Evolutionary conservation across 2,329 filamentous ascomycete genomes (phyloP).

Genomic region (Diplodia intermedia): DNA sequence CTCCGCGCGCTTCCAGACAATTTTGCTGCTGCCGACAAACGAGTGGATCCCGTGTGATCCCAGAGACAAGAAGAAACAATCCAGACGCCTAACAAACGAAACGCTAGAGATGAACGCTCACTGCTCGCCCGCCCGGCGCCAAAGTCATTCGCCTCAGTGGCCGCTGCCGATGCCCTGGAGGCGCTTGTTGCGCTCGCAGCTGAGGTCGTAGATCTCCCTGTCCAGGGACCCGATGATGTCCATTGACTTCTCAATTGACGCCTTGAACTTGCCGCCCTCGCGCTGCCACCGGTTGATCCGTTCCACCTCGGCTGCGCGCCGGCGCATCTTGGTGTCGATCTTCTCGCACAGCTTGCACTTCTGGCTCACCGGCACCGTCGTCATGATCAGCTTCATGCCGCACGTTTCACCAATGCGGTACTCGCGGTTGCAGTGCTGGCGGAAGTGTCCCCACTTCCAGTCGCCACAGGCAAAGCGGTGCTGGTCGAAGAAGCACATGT

Average conservation of each 20-base stretch:
- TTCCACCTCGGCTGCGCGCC: conserved; percentile 74
- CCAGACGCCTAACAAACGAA: conserved; percentile 32
- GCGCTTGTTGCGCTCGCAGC: conserved; percentile 60
- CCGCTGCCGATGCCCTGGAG: conserved; percentile 38
- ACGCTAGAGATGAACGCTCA: conserved; percentile 31
- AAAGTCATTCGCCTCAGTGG: conserved; percentile 36
- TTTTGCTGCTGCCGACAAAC: conserved; percentile 35
- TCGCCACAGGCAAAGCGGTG: conserved; percentile 84
- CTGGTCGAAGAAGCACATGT: conserved; percentile 97
- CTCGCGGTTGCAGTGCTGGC: conserved; percentile 90
- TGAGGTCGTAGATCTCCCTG: conserved; percentile 71
- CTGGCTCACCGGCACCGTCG: conserved; percentile 67
- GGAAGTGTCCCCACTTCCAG: conserved; percentile 95
- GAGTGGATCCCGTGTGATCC: conserved; percentile 44
- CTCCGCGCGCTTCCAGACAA: conserved; percentile 38
- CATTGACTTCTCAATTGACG: conserved; percentile 69
- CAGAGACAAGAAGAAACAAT: conserved; percentile 30
- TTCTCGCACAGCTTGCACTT: conserved; percentile 88
- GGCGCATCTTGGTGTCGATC: conserved; percentile 82
- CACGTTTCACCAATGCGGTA: conserved; percentile 97
- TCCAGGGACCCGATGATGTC: conserved; percentile 76
- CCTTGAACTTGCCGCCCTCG: conserved; percentile 68
- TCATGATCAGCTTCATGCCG: conserved; percentile 87
- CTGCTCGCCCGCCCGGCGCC: conserved; percentile 10
- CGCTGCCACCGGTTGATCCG: conserved; percentile 79